Conservation (phyloP, 768 basidiomycete species). For the Xerocomus potaroensis region DNA sequence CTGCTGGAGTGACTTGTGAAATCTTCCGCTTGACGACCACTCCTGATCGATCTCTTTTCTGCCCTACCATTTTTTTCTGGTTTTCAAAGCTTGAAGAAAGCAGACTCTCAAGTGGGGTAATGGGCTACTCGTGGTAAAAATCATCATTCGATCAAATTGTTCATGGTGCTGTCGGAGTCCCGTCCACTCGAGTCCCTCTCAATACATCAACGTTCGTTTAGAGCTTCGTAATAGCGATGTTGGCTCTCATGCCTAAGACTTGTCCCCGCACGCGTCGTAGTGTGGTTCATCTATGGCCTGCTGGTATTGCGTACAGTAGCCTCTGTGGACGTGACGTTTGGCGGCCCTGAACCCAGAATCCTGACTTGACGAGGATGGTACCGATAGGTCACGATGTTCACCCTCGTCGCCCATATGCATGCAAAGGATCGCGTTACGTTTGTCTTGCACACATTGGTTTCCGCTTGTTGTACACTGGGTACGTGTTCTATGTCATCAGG, state of each 20-base stretch:
- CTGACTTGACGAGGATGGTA: too few species aligned
- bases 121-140: too few species aligned
- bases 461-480: constrained; percentile 34
- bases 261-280: constrained; percentile 38
- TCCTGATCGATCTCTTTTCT: too few species aligned
- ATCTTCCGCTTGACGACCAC: too few species aligned
- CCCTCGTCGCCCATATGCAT: constrained; percentile 5
- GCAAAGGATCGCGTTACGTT: constrained; percentile 36
- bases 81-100: too few species aligned
- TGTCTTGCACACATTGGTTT: constrained; percentile 30
- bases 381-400: constrained; percentile 5
- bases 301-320: constrained; percentile 37
- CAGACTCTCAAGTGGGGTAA: too few species aligned
- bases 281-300: constrained; percentile 45
- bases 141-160: too few species aligned
- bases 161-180: too few species aligned
- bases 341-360: not conserved
- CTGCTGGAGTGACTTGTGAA: too few species aligned
- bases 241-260: constrained; percentile 46
- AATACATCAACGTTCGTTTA: too few species aligned
- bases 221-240: constrained; percentile 42
- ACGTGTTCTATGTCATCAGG: constrained; percentile 45
- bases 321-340: constrained; percentile 11
- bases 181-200: too few species aligned
- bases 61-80: too few species aligned